A percentile compares a stretch with the other conserved stretches of the same genome.
Conservation (phyloP, 129 eudicot species). For the Oenanthe sinensis region DNA sequence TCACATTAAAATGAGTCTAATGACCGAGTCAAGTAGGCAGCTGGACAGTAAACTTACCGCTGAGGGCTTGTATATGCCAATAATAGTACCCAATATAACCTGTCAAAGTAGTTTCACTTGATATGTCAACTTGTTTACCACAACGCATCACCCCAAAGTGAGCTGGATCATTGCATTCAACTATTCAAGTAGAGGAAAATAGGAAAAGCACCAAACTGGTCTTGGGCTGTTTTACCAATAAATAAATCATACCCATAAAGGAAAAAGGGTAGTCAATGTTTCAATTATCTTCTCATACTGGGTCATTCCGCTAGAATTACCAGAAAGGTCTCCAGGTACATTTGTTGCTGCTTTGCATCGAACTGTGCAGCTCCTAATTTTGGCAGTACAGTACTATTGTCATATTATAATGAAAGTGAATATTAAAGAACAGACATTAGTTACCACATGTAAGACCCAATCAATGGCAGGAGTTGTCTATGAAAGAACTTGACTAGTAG, state of each 20-base stretch:
- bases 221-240: background rate
- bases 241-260: slow-evolving; percentile 70
- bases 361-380: slow-evolving; percentile 41
- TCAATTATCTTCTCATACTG: slow-evolving; percentile 82
- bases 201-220: background rate
- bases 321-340: slow-evolving; percentile 76
- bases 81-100: slow-evolving; percentile 85
- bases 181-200: background rate
- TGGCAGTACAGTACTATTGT: slow-evolving; percentile 13
- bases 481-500: background rate
- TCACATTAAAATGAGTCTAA: background rate
- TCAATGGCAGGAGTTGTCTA: background rate
- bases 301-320: slow-evolving; percentile 48
- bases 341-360: slow-evolving; percentile 69
- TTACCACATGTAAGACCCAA: background rate
- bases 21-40: background rate
- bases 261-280: slow-evolving; percentile 94
- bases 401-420: background rate
- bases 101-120: slow-evolving; percentile 27
- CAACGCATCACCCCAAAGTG: background rate
- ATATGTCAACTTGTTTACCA: slow-evolving; percentile 2
- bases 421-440: background rate
- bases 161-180: background rate
- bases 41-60: slow-evolving; percentile 39
- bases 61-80: slow-evolving; percentile 90